phyloP scores from a whole-genome alignment of 306 rosid species.

The Cucurbita moschata region DNA sequence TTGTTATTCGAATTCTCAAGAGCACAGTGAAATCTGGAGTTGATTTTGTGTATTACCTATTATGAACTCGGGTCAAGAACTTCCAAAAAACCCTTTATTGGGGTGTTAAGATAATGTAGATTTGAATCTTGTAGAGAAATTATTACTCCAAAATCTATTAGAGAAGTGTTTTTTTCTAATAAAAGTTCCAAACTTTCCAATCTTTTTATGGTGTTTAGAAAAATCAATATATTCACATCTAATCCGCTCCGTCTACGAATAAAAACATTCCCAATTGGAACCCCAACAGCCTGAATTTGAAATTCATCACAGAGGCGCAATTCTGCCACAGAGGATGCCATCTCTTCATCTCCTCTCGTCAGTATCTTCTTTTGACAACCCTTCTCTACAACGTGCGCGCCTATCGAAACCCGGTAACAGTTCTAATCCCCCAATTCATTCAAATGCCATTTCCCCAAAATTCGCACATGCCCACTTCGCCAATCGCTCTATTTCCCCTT shows the following conservation, averaged over 20 bases:
- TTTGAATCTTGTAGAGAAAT: not conserved
- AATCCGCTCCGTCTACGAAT: not conserved
- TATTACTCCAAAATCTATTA: not conserved
- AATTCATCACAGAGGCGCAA: not conserved
- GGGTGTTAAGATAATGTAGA: not conserved
- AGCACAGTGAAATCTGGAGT: not conserved
- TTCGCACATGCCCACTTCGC: conserved; percentile 1
- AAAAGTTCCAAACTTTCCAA: too few species aligned
- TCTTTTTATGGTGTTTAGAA: not conserved
- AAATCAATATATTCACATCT: not conserved
- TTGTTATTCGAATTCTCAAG: not conserved
- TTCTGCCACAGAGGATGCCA: conserved; percentile 26
- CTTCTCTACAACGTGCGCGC: conserved; percentile 15
- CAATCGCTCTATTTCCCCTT: not conserved
- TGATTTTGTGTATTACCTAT: not conserved
- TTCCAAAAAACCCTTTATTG: not conserved
- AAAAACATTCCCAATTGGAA: not conserved
- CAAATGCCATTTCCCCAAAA: not conserved
- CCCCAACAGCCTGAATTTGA: conserved; percentile 1
- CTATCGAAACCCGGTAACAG: conserved; percentile 17
- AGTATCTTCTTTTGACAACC: conserved; percentile 31
- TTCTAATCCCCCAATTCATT: conserved; percentile 13
- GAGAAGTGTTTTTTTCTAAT: not conserved
- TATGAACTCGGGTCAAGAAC: not conserved
- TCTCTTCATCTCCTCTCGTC: conserved; percentile 34